Percentiles rank a stretch among this genome's conserved stretches.
phyloP scores from a whole-genome alignment of 495 filamentous ascomycete genomes.

The Aspergillus leporis region DNA sequence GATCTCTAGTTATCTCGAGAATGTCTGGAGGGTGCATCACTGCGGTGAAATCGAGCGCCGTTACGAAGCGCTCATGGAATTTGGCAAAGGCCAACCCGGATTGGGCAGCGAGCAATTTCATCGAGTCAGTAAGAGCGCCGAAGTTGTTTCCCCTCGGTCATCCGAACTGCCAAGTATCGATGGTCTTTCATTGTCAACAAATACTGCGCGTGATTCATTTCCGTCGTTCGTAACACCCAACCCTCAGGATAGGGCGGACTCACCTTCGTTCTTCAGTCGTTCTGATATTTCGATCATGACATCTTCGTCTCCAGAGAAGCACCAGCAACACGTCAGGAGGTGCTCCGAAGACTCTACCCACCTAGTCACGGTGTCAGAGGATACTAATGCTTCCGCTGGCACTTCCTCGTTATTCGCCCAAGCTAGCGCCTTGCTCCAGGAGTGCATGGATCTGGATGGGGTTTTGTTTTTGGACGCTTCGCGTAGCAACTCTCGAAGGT shows the following conservation, averaged over 20 bases:
- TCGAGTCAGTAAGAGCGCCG: background rate
- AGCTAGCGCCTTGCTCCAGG: conserved; percentile 32
- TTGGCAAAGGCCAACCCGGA: conserved; percentile 18
- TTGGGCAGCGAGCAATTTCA: background rate
- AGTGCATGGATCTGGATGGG: conserved; percentile 34
- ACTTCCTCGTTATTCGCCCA: conserved; percentile 24
- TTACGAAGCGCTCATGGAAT: conserved; percentile 24
- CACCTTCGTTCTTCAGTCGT: conserved; percentile 12
- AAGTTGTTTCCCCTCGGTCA: conserved; percentile 4
- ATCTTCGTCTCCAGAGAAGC: conserved; percentile 2
- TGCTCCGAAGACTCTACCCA: conserved; percentile 16
- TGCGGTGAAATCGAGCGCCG: conserved; percentile 18
- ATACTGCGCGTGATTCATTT: background rate
- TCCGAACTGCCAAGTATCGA: conserved; percentile 9
- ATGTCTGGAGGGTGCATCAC: conserved; percentile 16
- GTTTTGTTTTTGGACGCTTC: conserved; percentile 36
- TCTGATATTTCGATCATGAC: background rate
- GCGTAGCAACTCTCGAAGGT: conserved; percentile 22
- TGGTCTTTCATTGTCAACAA: conserved; percentile 4
- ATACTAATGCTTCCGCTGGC: background rate
- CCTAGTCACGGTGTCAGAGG: conserved; percentile 14
- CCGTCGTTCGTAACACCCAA: conserved; percentile 1
- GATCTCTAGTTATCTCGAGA: conserved; percentile 28
- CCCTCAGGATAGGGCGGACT: background rate
- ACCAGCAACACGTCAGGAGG: conserved; percentile 16